Percentiles rank a stretch among this genome's conserved stretches.
Conservation (phyloP, 2,329 filamentous ascomycete species). For the Claviceps monticola region DNA sequence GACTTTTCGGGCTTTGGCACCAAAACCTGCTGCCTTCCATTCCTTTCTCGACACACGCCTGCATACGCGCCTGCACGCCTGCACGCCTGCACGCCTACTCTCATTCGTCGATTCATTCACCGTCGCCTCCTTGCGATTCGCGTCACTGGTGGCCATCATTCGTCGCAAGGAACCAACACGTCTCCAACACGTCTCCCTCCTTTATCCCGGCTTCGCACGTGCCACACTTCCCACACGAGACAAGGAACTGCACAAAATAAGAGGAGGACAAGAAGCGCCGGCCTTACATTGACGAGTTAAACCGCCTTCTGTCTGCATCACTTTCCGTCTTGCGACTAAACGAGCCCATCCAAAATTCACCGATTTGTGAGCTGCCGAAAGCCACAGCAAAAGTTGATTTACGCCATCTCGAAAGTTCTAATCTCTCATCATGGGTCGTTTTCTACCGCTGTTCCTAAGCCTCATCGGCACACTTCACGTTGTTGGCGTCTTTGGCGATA, state of each 20-base stretch:
- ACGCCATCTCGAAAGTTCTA: not conserved
- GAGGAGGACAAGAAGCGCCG: not conserved
- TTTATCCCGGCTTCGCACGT: not conserved
- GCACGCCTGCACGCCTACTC: not conserved
- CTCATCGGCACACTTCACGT: slow-evolving; percentile 17
- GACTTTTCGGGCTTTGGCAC: not conserved
- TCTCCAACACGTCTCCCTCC: not conserved
- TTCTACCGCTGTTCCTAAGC: slow-evolving; percentile 10
- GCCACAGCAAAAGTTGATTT: not conserved
- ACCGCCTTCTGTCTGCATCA: not conserved
- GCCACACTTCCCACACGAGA: not conserved
- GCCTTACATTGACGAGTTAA: not conserved
- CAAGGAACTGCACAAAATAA: not conserved
- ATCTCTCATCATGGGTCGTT: slow-evolving; percentile 3
- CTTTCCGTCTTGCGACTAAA: not conserved
- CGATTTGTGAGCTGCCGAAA: not conserved
- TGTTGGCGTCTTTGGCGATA: slow-evolving; percentile 13
- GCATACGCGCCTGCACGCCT: too few species aligned
- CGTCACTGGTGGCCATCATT: slow-evolving; percentile 4
- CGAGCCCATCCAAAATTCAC: not conserved
- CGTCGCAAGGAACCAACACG: not conserved
- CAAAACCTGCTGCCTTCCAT: not conserved
- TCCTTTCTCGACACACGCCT: slow-evolving; percentile 1
- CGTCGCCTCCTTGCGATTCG: not conserved
- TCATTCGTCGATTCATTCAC: not conserved